phyloP scores from a whole-genome alignment of 768 basidiomycete species.

The Lentinula detonsa region DNA sequence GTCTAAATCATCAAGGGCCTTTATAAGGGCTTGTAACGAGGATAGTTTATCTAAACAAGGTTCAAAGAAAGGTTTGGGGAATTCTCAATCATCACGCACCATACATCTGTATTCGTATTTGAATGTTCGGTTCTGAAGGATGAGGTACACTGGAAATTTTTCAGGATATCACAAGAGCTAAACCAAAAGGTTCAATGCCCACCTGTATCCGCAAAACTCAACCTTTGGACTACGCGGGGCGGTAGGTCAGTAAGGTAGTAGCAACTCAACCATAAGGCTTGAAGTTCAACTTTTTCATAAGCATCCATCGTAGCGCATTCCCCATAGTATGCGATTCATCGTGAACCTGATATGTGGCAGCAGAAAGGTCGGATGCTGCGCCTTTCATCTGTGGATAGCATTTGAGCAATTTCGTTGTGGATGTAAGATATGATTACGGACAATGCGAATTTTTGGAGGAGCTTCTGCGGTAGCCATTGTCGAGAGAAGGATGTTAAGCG shows the following conservation, averaged over 20 bases:
- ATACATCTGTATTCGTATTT: conserved; percentile 99
- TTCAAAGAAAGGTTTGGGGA: background rate
- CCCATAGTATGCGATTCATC: conserved; percentile 97
- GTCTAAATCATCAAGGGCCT: conserved; percentile 74
- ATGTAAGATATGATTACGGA: background rate
- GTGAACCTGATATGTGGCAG: conserved; percentile 87
- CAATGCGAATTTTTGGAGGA: conserved; percentile 1
- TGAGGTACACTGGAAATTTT: conserved; percentile 65
- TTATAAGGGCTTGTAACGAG: conserved; percentile 72
- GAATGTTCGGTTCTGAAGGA: conserved; percentile 95
- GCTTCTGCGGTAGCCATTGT: conserved; percentile 11
- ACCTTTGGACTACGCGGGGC: conserved; percentile 71
- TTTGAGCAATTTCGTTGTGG: background rate
- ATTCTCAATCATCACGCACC: conserved; percentile 48
- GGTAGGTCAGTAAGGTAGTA: background rate
- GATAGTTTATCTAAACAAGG: conserved; percentile 69
- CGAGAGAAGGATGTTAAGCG: background rate
- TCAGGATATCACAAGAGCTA: background rate
- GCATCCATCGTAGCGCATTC: conserved; percentile 93
- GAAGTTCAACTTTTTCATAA: conserved; percentile 90
- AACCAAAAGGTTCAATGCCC: conserved; percentile 15
- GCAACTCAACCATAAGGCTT: too few relatives aligned
- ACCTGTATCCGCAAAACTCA: conserved; percentile 98
- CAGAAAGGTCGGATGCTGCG: conserved; percentile 73
- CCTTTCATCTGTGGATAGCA: conserved; percentile 65